These are phyloP conservation scores for Neopestalotiopsis clavispora DNA, from an alignment of 2,329 filamentous ascomycete species.

Conservation along the genomic window DNA sequence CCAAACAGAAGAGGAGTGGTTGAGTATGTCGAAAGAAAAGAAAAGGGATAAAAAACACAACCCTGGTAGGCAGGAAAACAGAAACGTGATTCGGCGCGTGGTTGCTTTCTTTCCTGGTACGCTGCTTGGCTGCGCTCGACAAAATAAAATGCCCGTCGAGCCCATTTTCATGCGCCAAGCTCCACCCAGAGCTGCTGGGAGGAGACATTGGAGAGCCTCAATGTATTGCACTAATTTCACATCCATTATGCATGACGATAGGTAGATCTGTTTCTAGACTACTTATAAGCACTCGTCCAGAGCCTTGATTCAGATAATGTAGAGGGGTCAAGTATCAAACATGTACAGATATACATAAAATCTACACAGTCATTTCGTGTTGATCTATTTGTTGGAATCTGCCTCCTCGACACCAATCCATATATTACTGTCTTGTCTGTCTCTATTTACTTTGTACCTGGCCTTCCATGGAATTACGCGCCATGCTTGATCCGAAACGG, in stretches of 20 bases:
- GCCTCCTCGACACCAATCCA: no score
- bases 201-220: not conserved
- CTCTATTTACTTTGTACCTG: no score
- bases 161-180: constrained; percentile 9
- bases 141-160: not conserved
- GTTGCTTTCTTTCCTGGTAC: not conserved
- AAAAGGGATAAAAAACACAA: not conserved
- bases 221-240: not conserved
- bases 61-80: not conserved
- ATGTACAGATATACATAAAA: no score
- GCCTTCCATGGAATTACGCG: no score
- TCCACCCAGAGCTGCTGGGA: not conserved
- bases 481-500: no score
- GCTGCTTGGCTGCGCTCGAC: constrained; percentile 3
- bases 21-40: not conserved
- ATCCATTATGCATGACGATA: constrained; percentile 1
- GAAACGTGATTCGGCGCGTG: not conserved
- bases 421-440: no score
- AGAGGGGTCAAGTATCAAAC: no score
- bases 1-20: not conserved
- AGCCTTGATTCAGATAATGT: no score
- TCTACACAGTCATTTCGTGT: no score
- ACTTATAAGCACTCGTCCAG: no score
- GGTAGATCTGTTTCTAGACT: not conserved
- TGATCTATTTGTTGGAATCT: no score